phyloP scores from a whole-genome alignment of 2,329 filamentous ascomycete species.

The Triangularia verruculosa region DNA sequence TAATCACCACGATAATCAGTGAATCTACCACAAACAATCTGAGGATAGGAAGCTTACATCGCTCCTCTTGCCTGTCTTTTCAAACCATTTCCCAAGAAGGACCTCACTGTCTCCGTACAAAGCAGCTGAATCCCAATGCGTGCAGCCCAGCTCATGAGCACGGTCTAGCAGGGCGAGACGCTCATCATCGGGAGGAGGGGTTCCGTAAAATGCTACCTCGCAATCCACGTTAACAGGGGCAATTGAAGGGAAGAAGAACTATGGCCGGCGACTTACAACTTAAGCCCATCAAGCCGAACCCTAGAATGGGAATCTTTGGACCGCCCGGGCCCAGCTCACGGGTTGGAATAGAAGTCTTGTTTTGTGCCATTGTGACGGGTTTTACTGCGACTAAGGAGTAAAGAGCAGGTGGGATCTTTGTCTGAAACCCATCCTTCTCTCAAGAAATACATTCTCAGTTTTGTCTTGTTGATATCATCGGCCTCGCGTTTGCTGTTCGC shows the following conservation, averaged over 20 bases:
- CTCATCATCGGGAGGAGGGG: conserved; percentile 38
- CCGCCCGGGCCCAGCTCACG: conserved; percentile 51
- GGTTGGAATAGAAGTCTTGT: conserved; percentile 29
- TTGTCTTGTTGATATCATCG: background rate
- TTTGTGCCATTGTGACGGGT: background rate
- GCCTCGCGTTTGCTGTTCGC: background rate
- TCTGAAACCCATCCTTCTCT: too few relatives aligned
- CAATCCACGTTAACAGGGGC: conserved; percentile 5
- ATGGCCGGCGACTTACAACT: conserved; percentile 19
- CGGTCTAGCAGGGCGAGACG: conserved; percentile 44
- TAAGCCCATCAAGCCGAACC: conserved; percentile 54
- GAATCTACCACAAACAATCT: background rate
- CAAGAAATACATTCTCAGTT: background rate
- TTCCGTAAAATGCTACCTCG: conserved; percentile 34
- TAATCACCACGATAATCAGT: conserved; percentile 21
- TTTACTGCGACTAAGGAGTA: too few relatives aligned
- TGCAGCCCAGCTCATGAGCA: conserved; percentile 41
- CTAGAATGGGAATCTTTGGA: conserved; percentile 47
- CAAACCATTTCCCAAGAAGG: conserved; percentile 48
- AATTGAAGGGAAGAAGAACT: conserved; percentile 21
- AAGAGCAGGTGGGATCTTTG: too few relatives aligned
- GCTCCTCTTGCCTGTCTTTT: conserved; percentile 39
- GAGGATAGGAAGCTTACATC: conserved; percentile 22
- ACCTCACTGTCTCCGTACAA: conserved; percentile 48
- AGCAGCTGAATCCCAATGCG: conserved; percentile 44